Conservation (phyloP, 2,329 filamentous ascomycete species). For the Penicillium nordicum region DNA sequence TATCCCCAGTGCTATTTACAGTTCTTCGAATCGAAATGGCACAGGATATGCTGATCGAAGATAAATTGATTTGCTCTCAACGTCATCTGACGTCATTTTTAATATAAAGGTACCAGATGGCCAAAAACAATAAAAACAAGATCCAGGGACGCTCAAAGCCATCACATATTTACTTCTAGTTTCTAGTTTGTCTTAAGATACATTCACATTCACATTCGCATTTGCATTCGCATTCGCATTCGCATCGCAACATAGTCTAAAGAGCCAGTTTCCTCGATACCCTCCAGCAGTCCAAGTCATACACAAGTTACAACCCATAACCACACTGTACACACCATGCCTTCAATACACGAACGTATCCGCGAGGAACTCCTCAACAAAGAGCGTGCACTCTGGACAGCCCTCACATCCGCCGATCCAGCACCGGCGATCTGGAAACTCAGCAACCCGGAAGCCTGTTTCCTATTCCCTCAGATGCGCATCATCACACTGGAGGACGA, state of each 20-base stretch:
- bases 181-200: neutral
- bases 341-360: slow-evolving; percentile 38
- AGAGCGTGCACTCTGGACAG: slow-evolving; percentile 38
- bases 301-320: neutral
- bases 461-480: slow-evolving; percentile 34
- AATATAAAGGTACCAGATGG: slow-evolving; percentile 1
- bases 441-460: slow-evolving; percentile 29
- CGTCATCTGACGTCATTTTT: slow-evolving; percentile 24
- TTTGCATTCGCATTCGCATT: neutral
- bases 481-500: slow-evolving; percentile 34
- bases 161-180: slow-evolving; percentile 4
- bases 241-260: neutral
- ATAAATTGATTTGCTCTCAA: slow-evolving; percentile 8
- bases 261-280: neutral
- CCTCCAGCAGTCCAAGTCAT: neutral
- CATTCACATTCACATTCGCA: neutral
- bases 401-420: slow-evolving; percentile 37
- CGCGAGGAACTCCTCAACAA: slow-evolving; percentile 34
- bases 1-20: neutral
- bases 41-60: slow-evolving; percentile 3
- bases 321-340: slow-evolving; percentile 21
- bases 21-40: neutral
- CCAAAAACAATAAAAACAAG: slow-evolving; percentile 6
- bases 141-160: neutral
- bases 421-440: slow-evolving; percentile 34